A percentile compares a stretch with the other conserved stretches of the same genome.
These are phyloP conservation scores for Cladosporium phlei DNA, from an alignment of 2,329 filamentous ascomycete species.

Conservation along the genomic window DNA sequence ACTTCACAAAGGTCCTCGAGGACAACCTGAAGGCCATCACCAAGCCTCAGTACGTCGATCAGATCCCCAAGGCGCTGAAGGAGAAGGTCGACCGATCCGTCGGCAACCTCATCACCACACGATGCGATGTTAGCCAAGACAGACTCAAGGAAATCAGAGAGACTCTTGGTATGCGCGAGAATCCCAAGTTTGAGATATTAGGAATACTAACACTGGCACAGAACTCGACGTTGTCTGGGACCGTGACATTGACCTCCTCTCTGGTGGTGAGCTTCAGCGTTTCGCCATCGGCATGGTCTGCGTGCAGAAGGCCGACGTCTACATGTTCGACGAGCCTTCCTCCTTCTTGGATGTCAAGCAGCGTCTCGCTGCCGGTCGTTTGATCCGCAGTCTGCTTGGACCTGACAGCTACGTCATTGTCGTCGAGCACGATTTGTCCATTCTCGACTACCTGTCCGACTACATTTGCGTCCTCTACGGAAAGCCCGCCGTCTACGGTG, in stretches of 20 bases:
- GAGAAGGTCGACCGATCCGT: conserved; percentile 71
- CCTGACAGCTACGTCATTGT: conserved; percentile 95
- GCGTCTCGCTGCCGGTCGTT: conserved; percentile 83
- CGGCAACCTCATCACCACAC: conserved; percentile 68
- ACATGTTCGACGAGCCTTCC: conserved; percentile 99
- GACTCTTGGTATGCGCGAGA: conserved; percentile 54
- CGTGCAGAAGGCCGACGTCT: conserved; percentile 93
- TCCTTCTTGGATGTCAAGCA: conserved; percentile 99
- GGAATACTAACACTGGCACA: conserved; percentile 26
- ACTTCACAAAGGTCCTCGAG: conserved; percentile 97
- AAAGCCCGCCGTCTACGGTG: conserved; percentile 91
- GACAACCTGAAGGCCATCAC: conserved; percentile 96
- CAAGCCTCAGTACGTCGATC: conserved; percentile 98
- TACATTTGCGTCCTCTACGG: conserved; percentile 98
- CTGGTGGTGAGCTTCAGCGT: conserved; percentile 95
- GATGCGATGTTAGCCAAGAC: conserved; percentile 68
- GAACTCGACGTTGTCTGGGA: conserved; percentile 87
- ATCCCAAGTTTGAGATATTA: neutral
- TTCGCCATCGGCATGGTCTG: conserved; percentile 96
- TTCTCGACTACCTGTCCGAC: conserved; percentile 96
- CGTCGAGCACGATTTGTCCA: conserved; percentile 97
- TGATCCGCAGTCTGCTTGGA: conserved; percentile 85
- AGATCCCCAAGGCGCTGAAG: conserved; percentile 89
- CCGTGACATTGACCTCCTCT: conserved; percentile 83
- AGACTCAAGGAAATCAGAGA: conserved; percentile 70